Conservation (phyloP, 2,329 filamentous ascomycete species). For the Leptographium flavum region DNA sequence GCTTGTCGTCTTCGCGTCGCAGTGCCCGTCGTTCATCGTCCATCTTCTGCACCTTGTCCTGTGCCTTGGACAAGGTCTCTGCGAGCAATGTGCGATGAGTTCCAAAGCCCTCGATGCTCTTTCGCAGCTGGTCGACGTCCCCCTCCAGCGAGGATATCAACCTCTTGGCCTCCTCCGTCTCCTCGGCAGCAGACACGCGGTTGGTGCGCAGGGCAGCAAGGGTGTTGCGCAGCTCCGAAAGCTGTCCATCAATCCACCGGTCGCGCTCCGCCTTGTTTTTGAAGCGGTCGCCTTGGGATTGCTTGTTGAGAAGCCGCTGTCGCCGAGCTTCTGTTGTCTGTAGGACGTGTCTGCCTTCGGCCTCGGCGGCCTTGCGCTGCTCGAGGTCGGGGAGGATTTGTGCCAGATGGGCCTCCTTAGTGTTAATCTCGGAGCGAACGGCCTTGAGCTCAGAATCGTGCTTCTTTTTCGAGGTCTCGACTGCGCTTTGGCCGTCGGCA, state of each 20-base stretch:
- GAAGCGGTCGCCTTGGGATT: slow-evolving; percentile 78
- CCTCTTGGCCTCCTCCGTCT: slow-evolving; percentile 35
- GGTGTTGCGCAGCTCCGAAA: slow-evolving; percentile 63
- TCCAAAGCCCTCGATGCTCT: slow-evolving; percentile 67
- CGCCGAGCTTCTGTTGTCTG: slow-evolving; percentile 62
- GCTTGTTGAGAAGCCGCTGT: slow-evolving; percentile 77
- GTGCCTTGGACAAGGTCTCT: slow-evolving; percentile 61
- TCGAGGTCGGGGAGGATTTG: slow-evolving; percentile 66
- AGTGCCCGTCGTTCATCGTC: slow-evolving; percentile 79
- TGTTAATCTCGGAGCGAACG: slow-evolving; percentile 58
- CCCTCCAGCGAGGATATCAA: slow-evolving; percentile 41
- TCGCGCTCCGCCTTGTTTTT: slow-evolving; percentile 81
- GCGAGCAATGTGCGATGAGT: slow-evolving; percentile 58
- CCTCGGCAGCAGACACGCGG: slow-evolving; percentile 69
- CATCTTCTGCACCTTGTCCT: slow-evolving; percentile 63
- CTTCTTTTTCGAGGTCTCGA: slow-evolving; percentile 56
- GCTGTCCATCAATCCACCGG: slow-evolving; percentile 64
- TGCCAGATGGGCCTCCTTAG: slow-evolving; percentile 63
- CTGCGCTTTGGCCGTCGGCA: slow-evolving; percentile 65
- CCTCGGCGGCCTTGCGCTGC: slow-evolving; percentile 58
- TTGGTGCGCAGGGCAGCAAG: slow-evolving; percentile 73
- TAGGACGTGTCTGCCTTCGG: slow-evolving; percentile 53
- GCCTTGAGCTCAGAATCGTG: slow-evolving; percentile 59
- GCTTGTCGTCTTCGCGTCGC: slow-evolving; percentile 76
- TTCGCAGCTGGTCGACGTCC: slow-evolving; percentile 58